Evolutionary conservation across 2,329 filamentous ascomycete genomes (phyloP).

Genomic region (Cyphellophora europaea): DNA sequence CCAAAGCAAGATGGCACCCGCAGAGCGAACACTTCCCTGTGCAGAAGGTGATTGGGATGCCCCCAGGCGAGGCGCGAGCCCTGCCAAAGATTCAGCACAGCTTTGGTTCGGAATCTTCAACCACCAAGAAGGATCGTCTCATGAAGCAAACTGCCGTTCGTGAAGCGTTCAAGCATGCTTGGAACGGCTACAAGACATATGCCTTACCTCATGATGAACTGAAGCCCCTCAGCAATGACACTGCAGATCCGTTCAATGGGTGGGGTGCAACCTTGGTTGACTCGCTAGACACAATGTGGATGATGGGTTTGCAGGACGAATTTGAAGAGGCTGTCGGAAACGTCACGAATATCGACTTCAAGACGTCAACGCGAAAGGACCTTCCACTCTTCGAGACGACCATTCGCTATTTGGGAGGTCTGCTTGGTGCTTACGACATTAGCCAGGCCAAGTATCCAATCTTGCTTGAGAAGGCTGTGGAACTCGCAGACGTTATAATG

Average conservation of each 20-base stretch:
- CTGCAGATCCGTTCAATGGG: constrained; percentile 75
- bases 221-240: constrained; percentile 57
- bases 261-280: constrained; percentile 88
- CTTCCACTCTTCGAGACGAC: constrained; percentile 92
- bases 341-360: constrained; percentile 73
- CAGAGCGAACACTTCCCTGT: constrained; percentile 70
- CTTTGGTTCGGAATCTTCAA: constrained; percentile 57
- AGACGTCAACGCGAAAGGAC: constrained; percentile 52
- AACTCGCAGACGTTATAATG: constrained; percentile 72
- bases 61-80: constrained; percentile 57
- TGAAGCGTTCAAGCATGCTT: constrained; percentile 65
- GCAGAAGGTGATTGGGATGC: constrained; percentile 64
- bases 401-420: constrained; percentile 81
- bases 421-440: constrained; percentile 79
- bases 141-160: constrained; percentile 59
- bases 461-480: constrained; percentile 67
- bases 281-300: constrained; percentile 74
- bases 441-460: constrained; percentile 53
- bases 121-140: constrained; percentile 52
- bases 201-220: constrained; percentile 87
- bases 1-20: constrained; percentile 55
- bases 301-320: constrained; percentile 69
- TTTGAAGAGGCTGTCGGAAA: constrained; percentile 68
- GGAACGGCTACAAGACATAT: constrained; percentile 69
- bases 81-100: constrained; percentile 70